Conservation (phyloP, 352 stramenopile genomes). For the Thalassiosira exigua region DNA sequence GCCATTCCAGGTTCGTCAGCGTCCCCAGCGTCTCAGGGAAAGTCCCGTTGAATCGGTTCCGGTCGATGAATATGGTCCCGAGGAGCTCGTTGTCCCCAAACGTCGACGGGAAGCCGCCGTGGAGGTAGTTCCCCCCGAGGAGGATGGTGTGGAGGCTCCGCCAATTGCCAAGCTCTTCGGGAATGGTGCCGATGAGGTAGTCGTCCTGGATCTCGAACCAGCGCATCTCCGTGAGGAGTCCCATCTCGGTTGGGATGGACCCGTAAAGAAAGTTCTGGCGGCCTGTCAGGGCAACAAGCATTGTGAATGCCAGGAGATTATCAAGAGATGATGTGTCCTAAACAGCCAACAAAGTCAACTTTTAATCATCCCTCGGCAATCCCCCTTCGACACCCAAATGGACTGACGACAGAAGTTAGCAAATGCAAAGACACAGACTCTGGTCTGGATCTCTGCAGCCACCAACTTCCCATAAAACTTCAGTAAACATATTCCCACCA, state of each 20-base stretch:
- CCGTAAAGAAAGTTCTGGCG: conserved; percentile 51
- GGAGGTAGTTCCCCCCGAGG: conserved; percentile 42
- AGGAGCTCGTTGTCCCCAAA: conserved; percentile 63
- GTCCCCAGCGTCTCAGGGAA: conserved; percentile 47
- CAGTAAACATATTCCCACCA: too few species aligned
- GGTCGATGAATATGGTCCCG: conserved; percentile 65
- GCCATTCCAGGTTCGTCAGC: conserved; percentile 67
- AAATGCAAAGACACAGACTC: too few species aligned
- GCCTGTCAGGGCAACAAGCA: too few species aligned
- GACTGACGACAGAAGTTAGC: too few species aligned
- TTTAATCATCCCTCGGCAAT: too few species aligned
- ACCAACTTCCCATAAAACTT: too few species aligned
- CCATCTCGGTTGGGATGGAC: conserved; percentile 49
- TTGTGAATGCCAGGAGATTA: too few species aligned
- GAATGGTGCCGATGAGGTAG: conserved; percentile 50
- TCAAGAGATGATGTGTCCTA: too few species aligned
- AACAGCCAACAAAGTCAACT: too few species aligned
- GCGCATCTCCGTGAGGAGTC: conserved; percentile 49
- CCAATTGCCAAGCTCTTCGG: conserved; percentile 36
- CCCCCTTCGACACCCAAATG: too few species aligned
- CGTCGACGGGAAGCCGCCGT: conserved; percentile 37
- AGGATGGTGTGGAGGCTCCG: conserved; percentile 47
- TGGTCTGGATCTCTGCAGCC: too few species aligned
- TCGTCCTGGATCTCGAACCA: conserved; percentile 55
- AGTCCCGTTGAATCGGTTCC: conserved; percentile 50